phyloP scores from a whole-genome alignment of 768 basidiomycete genomes.

The Stropharia rugosoannulata region DNA sequence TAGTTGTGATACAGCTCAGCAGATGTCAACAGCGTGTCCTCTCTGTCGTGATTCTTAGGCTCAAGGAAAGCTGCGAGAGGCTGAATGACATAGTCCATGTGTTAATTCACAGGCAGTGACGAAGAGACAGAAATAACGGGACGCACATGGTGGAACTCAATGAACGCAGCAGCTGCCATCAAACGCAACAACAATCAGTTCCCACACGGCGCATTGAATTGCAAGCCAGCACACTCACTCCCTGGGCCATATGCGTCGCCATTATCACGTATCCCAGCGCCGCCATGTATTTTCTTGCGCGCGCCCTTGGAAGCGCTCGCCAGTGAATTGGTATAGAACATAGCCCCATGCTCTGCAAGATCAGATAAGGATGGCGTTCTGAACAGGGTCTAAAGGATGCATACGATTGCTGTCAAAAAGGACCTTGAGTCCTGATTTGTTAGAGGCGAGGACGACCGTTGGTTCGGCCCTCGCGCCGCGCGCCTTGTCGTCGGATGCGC shows the following conservation, averaged over 20 bases:
- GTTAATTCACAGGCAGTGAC: neutral
- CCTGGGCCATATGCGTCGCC: slow-evolving; percentile 60
- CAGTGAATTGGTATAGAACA: slow-evolving; percentile 70
- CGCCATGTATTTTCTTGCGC: slow-evolving; percentile 75
- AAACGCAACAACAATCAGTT: slow-evolving; percentile 5
- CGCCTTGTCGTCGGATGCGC: slow-evolving; percentile 28
- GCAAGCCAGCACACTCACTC: slow-evolving; percentile 41
- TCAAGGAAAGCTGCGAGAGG: slow-evolving; percentile 68
- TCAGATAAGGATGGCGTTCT: neutral
- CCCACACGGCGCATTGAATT: neutral
- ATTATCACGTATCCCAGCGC: slow-evolving; percentile 52
- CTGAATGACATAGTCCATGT: slow-evolving; percentile 21
- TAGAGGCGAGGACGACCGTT: slow-evolving; percentile 53
- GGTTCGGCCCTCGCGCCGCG: slow-evolving; percentile 35
- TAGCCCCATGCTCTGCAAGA: slow-evolving; percentile 63
- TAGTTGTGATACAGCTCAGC: slow-evolving; percentile 77
- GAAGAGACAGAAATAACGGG: slow-evolving; percentile 4
- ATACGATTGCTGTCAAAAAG: slow-evolving; percentile 70
- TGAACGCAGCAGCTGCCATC: slow-evolving; percentile 54
- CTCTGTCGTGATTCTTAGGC: slow-evolving; percentile 49
- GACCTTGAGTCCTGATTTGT: slow-evolving; percentile 57
- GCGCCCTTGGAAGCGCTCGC: slow-evolving; percentile 47
- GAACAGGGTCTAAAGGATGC: slow-evolving; percentile 22
- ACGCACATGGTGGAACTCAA: slow-evolving; percentile 67
- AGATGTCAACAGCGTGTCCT: slow-evolving; percentile 67